Evolutionary conservation across 805 yeast genomes (phyloP).

Genomic region (Candida tammaniensis): DNA sequence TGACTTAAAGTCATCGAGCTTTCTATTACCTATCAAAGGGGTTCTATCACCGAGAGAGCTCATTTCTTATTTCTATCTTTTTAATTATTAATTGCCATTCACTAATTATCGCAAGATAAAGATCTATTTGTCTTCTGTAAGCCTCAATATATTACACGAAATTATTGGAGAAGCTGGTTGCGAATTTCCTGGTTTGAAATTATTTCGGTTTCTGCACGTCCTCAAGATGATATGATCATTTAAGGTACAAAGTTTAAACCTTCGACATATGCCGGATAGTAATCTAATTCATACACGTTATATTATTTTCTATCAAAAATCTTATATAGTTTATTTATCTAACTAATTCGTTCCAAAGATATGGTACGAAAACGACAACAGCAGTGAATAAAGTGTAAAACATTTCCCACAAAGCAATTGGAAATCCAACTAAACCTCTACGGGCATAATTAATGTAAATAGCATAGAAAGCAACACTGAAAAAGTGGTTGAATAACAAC

Average conservation of each 20-base stretch:
- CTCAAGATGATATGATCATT: too few species aligned
- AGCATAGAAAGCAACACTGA: constrained; percentile 84
- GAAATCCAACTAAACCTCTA: constrained; percentile 65
- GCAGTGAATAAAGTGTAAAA: constrained; percentile 72
- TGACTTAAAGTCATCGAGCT: constrained; percentile 2
- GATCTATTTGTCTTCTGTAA: too few species aligned
- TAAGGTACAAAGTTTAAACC: too few species aligned
- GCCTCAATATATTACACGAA: too few species aligned
- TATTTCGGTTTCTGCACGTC: too few species aligned
- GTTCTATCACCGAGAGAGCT: background rate
- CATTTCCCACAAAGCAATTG: constrained; percentile 68
- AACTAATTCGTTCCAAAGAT: constrained; percentile 52
- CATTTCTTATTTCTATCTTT: background rate
- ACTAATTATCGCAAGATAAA: too few species aligned
- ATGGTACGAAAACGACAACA: constrained; percentile 74
- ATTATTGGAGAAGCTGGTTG: background rate
- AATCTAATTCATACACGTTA: too few species aligned
- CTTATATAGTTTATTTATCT: constrained; percentile 2
- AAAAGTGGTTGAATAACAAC: constrained; percentile 78
- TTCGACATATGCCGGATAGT: too few species aligned
- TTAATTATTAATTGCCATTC: too few species aligned
- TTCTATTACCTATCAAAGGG: background rate
- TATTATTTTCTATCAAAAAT: too few species aligned
- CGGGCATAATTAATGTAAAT: constrained; percentile 64
- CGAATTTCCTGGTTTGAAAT: background rate